These are phyloP conservation scores for Puccinia novopanici DNA, from an alignment of 1,284 basidiomycete genomes.

Conservation along the genomic window DNA sequence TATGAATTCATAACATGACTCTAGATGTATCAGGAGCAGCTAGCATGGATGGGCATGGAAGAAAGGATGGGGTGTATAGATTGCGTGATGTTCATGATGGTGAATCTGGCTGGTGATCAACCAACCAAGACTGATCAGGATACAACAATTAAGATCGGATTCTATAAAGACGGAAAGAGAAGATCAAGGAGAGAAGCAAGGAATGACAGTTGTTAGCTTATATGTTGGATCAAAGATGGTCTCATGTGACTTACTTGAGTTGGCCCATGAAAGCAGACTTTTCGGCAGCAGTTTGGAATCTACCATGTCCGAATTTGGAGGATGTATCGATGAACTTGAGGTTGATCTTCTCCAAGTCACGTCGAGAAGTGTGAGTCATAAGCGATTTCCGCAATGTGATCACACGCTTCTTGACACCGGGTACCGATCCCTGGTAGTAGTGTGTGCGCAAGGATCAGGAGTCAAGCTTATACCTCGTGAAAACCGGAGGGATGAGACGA, in stretches of 20 bases:
- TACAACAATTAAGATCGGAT: slow-evolving; percentile 17
- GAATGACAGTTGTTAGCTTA: not conserved
- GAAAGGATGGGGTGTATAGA: not conserved
- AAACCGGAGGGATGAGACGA: slow-evolving; percentile 50
- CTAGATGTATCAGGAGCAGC: not conserved
- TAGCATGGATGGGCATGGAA: not conserved
- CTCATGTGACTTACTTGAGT: slow-evolving; percentile 31
- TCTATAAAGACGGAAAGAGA: not conserved
- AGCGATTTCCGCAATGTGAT: slow-evolving; percentile 86
- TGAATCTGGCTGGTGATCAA: not conserved
- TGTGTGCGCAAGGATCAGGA: not conserved
- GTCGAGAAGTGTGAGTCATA: slow-evolving; percentile 71
- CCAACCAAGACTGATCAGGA: not conserved
- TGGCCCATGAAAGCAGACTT: slow-evolving; percentile 50
- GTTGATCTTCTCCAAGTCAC: slow-evolving; percentile 91
- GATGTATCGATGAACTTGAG: slow-evolving; percentile 99
- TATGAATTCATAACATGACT: not conserved
- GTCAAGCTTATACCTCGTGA: not conserved
- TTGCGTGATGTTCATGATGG: not conserved
- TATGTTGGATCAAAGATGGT: not conserved
- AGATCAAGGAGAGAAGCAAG: too few relatives aligned
- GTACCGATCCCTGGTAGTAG: slow-evolving; percentile 75
- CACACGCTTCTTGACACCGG: slow-evolving; percentile 97
- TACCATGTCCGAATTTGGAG: slow-evolving; percentile 75
- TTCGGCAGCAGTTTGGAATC: slow-evolving; percentile 55